Evolutionary conservation across 73 alveolate species (phyloP).

Genomic region (Chromera velia): DNA sequence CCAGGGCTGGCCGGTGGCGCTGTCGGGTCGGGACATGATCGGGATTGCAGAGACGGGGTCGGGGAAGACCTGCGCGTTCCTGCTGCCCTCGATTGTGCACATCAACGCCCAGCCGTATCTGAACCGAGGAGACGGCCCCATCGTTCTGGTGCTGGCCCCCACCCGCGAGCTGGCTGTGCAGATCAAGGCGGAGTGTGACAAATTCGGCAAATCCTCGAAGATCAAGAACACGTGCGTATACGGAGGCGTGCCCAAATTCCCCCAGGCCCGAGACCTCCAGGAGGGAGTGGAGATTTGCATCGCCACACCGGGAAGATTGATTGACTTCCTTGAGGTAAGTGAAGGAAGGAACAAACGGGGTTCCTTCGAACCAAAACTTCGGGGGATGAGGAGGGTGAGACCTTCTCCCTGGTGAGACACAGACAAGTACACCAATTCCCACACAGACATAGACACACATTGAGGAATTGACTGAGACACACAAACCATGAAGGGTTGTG

Average conservation of each 20-base stretch:
- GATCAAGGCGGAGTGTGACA: slow-evolving; percentile 57
- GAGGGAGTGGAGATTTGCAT: slow-evolving; percentile 70
- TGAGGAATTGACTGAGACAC: no score
- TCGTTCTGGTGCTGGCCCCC: slow-evolving; percentile 82
- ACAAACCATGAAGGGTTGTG: no score
- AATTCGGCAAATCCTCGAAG: slow-evolving; percentile 54
- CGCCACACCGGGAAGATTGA: slow-evolving; percentile 91
- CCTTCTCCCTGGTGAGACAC: no score
- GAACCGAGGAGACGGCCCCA: slow-evolving; percentile 78
- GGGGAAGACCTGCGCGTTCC: slow-evolving; percentile 66
- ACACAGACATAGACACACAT: no score
- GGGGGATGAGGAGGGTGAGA: no score
- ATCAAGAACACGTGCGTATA: slow-evolving; percentile 64
- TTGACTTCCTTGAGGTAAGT: slow-evolving; percentile 65
- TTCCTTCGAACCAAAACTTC: no score
- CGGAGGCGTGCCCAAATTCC: slow-evolving; percentile 69
- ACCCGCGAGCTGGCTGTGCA: slow-evolving; percentile 88
- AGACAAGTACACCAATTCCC: no score
- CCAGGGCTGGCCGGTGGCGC: slow-evolving; percentile 62
- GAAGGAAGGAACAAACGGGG: not conserved
- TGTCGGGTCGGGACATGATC: slow-evolving; percentile 55
- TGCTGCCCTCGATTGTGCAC: slow-evolving; percentile 62
- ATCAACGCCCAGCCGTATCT: slow-evolving; percentile 41
- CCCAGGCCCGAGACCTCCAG: slow-evolving; percentile 50
- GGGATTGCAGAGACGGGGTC: slow-evolving; percentile 68